Evolutionary conservation across 345 rosid genomes (phyloP), one percentile per base, ranked within the genome.

Genomic region (Camelina hispida): DNA sequence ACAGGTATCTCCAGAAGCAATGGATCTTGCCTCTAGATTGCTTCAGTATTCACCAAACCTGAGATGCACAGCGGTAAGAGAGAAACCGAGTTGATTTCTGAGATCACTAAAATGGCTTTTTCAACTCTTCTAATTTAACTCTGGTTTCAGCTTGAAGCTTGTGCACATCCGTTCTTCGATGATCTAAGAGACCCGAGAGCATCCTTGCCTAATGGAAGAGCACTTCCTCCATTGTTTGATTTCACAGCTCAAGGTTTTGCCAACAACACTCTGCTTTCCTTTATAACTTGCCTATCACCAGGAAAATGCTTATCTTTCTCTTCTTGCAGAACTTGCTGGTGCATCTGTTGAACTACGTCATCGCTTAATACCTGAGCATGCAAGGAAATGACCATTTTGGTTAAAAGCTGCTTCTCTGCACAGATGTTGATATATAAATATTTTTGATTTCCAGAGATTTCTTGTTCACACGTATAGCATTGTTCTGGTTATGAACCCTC

Each of bases 151-250:
- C 75, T 96, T 87, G 98, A 93, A 82, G 99, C 97, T 25, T 96
- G 99, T 78, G 93, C 97, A 15, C 99, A 96, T 74, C 92, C 97
- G 1, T 96, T 96, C 91, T 96, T 96, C 42, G 87, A 96, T 83
- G 91, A 85, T 78, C 69, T 96, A 76, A 84, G 99, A 79, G 85
- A 89, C 58, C 97, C 98, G 13, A 85, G 76, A 69, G 86, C 89
- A 38, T 82, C 91, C 74, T 86, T 96, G 80, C 97, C 98, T 28
- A 91, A 88, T 20, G 99, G 97, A 38, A 89, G 88, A 66, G 83
- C 93, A 44, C 76, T 96, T 47, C 99, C 98, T 59, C 88, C 92
- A 18, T 62, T 96, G 72, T 93, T 96, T 81, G 81, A 96, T 80
- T 93, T 96, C 86, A 88, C 98, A n/a, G 92, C 91, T 61, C 98